Base-by-base conservation (phyloP, 2,329 filamentous ascomycete genomes). In the Pseudogymnoascus sp. region DNA sequence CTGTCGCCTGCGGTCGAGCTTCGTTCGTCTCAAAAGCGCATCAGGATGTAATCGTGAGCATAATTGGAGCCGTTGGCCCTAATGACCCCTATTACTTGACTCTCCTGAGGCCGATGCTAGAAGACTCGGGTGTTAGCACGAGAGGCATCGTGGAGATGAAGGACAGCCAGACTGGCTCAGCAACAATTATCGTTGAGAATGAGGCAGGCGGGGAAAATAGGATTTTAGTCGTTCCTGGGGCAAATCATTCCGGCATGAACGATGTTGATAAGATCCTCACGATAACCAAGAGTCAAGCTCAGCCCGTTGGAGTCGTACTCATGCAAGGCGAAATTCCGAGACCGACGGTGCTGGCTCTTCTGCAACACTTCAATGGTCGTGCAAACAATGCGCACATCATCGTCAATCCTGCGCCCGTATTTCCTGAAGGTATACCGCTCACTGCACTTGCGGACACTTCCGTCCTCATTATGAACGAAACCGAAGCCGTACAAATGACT, bases 11-110 rank as follows among this genome's bases (percentile, higher is more conserved):
- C 36, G 63, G 42, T 12, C 64, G 58, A 33, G 48, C 31, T 39
- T 60, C 59, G 9, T 36, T 45, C 35, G 35, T 37, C 31, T 42
- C 61, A 45, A 60, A 64, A 52, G 60, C 48, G 18, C 33, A 29
- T 18, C 55, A 60, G 29, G 35, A 60, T 35, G 61, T 62, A 3
- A 45, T 18, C 25, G 52, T 60, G 27, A 35, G 37, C 21, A 65
- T 65, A 59, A 60, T 64, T 40, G 63, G 63, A 12, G 64, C 64
- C 35, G 61, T 65, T 4, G 63, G 64, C 25, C 36, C 59, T 8
- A 58, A 61, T 15, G 60, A 45, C 4, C 58, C 40, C 9, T 12
- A 61, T 31, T 61, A 59, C n/a, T 15, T 21, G 18, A 59, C 21
- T 33, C 60, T 61, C n/a, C 25, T 64, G 27, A 18, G 60, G 35